phyloP scores from a whole-genome alignment of 345 rosid species.

The Atalantia buxifolia region DNA sequence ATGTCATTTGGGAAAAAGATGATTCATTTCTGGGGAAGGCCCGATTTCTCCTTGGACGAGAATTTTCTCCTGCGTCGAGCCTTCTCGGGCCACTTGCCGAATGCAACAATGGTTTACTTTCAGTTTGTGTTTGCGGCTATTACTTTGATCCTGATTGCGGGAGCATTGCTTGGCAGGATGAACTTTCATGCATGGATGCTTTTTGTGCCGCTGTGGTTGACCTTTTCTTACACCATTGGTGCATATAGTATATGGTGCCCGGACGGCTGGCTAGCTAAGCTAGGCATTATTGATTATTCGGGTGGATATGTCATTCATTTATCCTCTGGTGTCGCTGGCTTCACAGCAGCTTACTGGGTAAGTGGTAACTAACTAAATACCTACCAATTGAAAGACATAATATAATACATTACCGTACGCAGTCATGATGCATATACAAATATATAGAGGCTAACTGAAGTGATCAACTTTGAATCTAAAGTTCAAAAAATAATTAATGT shows the following conservation, averaged over 20 bases:
- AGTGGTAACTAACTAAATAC: conserved; percentile 19
- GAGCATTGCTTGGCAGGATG: conserved; percentile 69
- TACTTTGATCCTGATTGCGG: conserved; percentile 51
- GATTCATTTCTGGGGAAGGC: conserved; percentile 41
- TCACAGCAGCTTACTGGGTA: conserved; percentile 72
- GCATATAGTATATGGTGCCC: conserved; percentile 63
- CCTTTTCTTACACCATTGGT: conserved; percentile 54
- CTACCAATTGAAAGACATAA: not conserved
- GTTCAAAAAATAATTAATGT: not conserved
- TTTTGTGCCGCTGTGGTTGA: conserved; percentile 67
- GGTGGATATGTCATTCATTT: conserved; percentile 67
- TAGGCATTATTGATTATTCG: conserved; percentile 53
- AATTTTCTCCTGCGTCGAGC: conserved; percentile 24
- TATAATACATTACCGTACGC: no score
- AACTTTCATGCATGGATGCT: conserved; percentile 69
- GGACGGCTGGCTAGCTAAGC: conserved; percentile 44
- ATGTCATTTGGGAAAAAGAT: conserved; percentile 47
- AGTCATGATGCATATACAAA: no score
- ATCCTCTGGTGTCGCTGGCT: conserved; percentile 67
- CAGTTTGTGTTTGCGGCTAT: conserved; percentile 65
- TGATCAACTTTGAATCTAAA: not conserved
- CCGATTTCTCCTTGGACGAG: conserved; percentile 40
- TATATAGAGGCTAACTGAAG: no score
- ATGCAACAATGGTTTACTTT: conserved; percentile 64
- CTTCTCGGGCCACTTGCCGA: conserved; percentile 34